Conservation (phyloP, 2,329 filamentous ascomycete species). For the Colletotrichum musicola region DNA sequence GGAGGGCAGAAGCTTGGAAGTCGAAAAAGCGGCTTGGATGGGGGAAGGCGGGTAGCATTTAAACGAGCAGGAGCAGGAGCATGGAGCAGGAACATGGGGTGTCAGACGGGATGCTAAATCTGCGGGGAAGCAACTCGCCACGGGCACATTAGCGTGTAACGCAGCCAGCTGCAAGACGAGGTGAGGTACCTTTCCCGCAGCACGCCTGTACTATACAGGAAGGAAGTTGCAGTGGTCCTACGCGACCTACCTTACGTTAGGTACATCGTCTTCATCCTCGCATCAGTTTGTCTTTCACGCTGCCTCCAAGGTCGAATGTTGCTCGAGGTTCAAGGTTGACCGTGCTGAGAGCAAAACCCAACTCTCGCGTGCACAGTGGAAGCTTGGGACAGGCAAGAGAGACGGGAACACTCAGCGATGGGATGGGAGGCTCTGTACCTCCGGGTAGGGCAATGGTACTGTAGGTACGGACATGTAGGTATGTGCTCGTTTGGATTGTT, state of each 20-base stretch:
- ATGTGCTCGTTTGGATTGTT: conserved; percentile 15
- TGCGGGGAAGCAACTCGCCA: conserved; percentile 37
- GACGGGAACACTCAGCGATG: background rate
- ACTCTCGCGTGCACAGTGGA: conserved; percentile 10
- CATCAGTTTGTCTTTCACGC: conserved; percentile 7
- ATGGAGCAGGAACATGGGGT: background rate
- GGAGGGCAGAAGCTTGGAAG: conserved; percentile 18
- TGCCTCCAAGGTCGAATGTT: background rate
- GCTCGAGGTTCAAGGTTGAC: conserved; percentile 2
- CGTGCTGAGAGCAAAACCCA: conserved; percentile 13
- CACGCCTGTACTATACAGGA: conserved; percentile 1
- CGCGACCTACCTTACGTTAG: background rate
- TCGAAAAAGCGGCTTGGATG: background rate
- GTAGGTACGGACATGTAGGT: background rate
- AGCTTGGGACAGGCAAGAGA: conserved; percentile 21
- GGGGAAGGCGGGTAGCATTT: conserved; percentile 29
- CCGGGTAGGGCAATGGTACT: background rate
- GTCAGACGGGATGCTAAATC: conserved; percentile 30
- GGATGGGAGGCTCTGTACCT: conserved; percentile 2
- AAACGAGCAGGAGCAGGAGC: conserved; percentile 26
- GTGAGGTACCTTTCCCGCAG: conserved; percentile 17
- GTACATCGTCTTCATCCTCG: background rate
- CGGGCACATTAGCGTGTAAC: conserved; percentile 37
- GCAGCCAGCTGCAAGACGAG: conserved; percentile 16
- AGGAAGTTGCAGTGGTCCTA: background rate